phyloP scores from a whole-genome alignment of 1,139 yeast species.

The Suhomyces yuchorum region DNA sequence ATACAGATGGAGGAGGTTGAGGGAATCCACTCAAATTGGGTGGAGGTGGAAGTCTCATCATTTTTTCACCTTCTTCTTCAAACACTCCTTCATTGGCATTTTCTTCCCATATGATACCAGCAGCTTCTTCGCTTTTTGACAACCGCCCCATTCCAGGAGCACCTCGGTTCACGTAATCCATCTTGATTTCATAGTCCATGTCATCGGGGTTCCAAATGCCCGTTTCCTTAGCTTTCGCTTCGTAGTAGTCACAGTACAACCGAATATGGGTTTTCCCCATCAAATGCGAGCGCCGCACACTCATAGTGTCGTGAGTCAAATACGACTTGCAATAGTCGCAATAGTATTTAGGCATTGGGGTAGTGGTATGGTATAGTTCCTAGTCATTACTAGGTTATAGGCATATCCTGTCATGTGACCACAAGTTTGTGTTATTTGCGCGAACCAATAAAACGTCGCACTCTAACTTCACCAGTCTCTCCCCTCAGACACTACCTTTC shows the following conservation, averaged over 20 bases:
- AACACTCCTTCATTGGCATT: slow-evolving; percentile 12
- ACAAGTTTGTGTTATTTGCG: slow-evolving; percentile 6
- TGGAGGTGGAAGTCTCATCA: slow-evolving; percentile 41
- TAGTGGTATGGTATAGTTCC: neutral
- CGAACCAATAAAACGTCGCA: slow-evolving; percentile 15
- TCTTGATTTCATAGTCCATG: slow-evolving; percentile 42
- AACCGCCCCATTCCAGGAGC: slow-evolving; percentile 42
- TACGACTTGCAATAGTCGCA: slow-evolving; percentile 89
- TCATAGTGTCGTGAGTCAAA: slow-evolving; percentile 84
- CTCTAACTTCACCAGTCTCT: slow-evolving; percentile 3
- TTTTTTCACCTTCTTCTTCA: slow-evolving; percentile 17
- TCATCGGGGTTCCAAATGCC: slow-evolving; percentile 48
- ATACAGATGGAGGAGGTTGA: slow-evolving; percentile 43
- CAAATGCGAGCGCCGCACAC: slow-evolving; percentile 83
- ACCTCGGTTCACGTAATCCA: slow-evolving; percentile 40
- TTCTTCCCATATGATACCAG: slow-evolving; percentile 6
- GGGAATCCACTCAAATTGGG: slow-evolving; percentile 41
- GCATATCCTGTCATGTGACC: slow-evolving; percentile 10
- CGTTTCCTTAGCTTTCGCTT: slow-evolving; percentile 52
- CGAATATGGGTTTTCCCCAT: slow-evolving; percentile 79
- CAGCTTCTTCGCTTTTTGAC: neutral
- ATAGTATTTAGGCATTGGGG: slow-evolving; percentile 60
- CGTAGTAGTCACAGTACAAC: slow-evolving; percentile 77
- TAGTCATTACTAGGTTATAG: neutral
- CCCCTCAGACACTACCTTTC: slow-evolving; percentile 19